Evolutionary conservation across 2,329 filamentous ascomycete genomes (phyloP).

Genomic region (Sporothrix schenckii): DNA sequence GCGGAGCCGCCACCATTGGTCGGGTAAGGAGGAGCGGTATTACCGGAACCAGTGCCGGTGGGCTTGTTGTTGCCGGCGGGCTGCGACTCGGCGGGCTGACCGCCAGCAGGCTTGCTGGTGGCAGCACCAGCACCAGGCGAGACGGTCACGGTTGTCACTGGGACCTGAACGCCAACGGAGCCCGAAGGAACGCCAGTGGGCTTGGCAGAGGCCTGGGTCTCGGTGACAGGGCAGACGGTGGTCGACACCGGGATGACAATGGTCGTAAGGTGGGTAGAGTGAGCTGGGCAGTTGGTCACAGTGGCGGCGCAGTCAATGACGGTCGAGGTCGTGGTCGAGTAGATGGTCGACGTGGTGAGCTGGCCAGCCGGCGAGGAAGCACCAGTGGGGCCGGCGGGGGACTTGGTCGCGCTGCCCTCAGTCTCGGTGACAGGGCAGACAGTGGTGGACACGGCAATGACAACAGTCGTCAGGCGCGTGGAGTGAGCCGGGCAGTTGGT

Average conservation of each 20-base stretch:
- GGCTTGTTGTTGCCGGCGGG: too few species aligned
- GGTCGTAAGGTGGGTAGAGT: too few species aligned
- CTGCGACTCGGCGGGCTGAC: too few species aligned
- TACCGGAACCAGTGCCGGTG: not conserved
- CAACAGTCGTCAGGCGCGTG: constrained; percentile 53
- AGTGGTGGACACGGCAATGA: constrained; percentile 61
- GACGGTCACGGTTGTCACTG: constrained; percentile 47
- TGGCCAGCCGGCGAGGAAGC: too few species aligned
- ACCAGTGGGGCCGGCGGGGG: constrained; percentile 42
- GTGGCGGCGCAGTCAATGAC: too few species aligned
- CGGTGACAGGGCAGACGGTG: too few species aligned
- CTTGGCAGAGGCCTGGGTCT: not conserved
- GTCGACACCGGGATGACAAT: too few species aligned
- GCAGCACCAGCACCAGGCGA: constrained; percentile 37
- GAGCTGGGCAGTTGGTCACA: too few species aligned
- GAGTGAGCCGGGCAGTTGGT: constrained; percentile 56
- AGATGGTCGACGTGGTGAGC: not conserved
- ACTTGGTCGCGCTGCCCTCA: constrained; percentile 39
- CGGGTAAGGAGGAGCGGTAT: not conserved
- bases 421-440: constrained; percentile 64
- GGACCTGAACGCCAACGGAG: not conserved
- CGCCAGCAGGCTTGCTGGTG: constrained; percentile 27
- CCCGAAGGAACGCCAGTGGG: not conserved
- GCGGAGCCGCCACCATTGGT: constrained; percentile 37
- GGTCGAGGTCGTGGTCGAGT: too few species aligned